Evolutionary conservation across 2,329 filamentous ascomycete species (phyloP), one percentile per base, ranked within the genome.

Genomic region (Trichoderma atroviride): DNA sequence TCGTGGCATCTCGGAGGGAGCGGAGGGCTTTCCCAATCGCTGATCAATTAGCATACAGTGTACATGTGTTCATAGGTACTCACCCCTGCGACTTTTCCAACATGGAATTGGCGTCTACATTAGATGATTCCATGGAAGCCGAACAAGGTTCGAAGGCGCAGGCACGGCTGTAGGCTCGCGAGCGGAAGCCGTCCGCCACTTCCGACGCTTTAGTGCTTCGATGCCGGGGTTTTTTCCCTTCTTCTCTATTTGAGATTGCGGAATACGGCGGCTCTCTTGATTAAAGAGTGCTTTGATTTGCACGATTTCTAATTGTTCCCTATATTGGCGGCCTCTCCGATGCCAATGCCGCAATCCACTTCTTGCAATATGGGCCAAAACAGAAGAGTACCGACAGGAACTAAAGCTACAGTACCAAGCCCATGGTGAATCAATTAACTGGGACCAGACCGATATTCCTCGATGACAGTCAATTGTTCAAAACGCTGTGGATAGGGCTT

Each of bases 121-220:
- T 37, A 37, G 43, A 57, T 43, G 52, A 33, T 66, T 66, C 63
- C 55, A 66, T 50, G 29, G 63, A 66, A 66, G 63, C 55, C 55
- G 37, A 22, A 47, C n/a, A 58, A 66, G 29, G 29, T 33, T 66
- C 29, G 31, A 10, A 43, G 27, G 53, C 40, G 22, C 35, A 43
- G 61, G 35, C 22, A 55, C 50, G 27, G 24, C 24, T 50, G 33
- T 13, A 58, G n/a, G 24, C 33, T 35, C 33, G 37, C 50, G 29
- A 37, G 40, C 55, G 63, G 63, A 37, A 37, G 24, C 50, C 40
- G 63, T 24, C 63, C 63, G 63, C 40, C 55, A 52, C 63, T 66
- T 66, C 63, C 63, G 63, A 29, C 29, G 22, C 24, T 10, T 56
- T 57, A 33, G 19, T 27, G 29, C 19, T n/a, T 57, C 29, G 31